These are phyloP conservation scores for Amanita molliuscula DNA, from an alignment of 768 basidiomycete species.

Conservation along the genomic window DNA sequence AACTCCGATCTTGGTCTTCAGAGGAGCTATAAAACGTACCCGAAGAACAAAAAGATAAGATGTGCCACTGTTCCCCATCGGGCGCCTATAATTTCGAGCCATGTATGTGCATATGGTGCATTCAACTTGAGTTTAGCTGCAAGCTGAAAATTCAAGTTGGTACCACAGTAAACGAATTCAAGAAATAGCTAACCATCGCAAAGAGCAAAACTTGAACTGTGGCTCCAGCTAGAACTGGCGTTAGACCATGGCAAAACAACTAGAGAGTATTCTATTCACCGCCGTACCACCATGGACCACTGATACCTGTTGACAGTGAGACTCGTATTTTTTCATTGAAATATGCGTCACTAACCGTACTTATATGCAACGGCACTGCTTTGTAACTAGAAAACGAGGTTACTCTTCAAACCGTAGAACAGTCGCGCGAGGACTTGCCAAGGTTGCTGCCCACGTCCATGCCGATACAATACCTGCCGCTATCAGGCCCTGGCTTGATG, in stretches of 20 bases:
- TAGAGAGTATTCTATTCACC: constrained; percentile 11
- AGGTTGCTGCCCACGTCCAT: constrained; percentile 84
- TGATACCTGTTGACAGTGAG: constrained; percentile 35
- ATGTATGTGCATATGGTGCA: constrained; percentile 82
- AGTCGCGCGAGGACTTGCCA: constrained; percentile 27
- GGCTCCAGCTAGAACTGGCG: constrained; percentile 46
- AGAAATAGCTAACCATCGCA: constrained; percentile 42
- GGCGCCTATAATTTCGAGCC: constrained; percentile 74
- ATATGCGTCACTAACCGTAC: constrained; percentile 35
- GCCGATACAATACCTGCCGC: constrained; percentile 89
- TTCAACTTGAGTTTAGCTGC: constrained; percentile 90
- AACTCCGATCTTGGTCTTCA: background rate
- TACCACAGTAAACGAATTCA: background rate
- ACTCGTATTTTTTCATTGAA: background rate
- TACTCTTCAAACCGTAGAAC: background rate
- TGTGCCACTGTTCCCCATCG: constrained; percentile 81
- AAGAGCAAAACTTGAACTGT: constrained; percentile 87
- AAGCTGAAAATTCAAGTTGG: constrained; percentile 31
- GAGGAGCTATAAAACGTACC: constrained; percentile 24
- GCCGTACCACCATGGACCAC: constrained; percentile 88
- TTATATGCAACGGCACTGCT: constrained; percentile 80
- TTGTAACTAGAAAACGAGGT: constrained; percentile 38
- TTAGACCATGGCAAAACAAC: background rate
- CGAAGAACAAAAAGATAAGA: constrained; percentile 83
- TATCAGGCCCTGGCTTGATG: constrained; percentile 87